Base-by-base conservation (phyloP, 352 stramenopile genomes). In the Globisporangium recalcitrans region DNA sequence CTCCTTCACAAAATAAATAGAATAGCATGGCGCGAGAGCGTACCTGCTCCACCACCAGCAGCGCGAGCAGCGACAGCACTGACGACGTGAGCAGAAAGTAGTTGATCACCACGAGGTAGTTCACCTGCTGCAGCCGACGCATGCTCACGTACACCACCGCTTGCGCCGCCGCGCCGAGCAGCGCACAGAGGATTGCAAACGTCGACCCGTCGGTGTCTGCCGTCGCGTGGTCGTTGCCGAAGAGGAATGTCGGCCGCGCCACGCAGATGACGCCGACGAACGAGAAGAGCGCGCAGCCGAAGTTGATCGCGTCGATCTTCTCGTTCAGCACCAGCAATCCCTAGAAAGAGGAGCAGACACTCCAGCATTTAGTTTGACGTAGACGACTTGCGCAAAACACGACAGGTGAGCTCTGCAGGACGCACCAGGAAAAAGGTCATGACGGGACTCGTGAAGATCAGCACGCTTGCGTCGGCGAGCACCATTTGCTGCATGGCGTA, bases 391-490 rank as follows among this genome's bases (percentile, higher is more conserved):
- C 2, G n/a, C 44, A 51, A 51, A 62, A 4, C 34, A 19, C 11
- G 11, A 16, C 34, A 19, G 2, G 7, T 0, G 3, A 34, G 11
- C 34, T 40, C 11, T 6, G 16, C 8, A 42, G 14, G 36, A 42
- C 57, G 51, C 44, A 88, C 80, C 69, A 90, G 64, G 31, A 78
- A 72, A 55, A 84, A 88, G 0, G 69, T 85, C 38, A 87, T 69
- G 36, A 92, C 60, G 9, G 83, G 83, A 34, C 77, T 90, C 34
- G 73, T 77, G 42, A 84, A 87, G n/a, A 86, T 74, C 31, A 92
- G 74, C 31, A 79, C 73, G 16, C 71, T 86, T 9, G 79, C 83
- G 58, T 92, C 84, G 13, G 78, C 80, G 9, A 88, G 65, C 36
- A 80, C 71, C 64, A 90, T 70, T 38, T 81, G 69, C 36, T 80